These are phyloP conservation scores for Amanita brunnescens DNA, from an alignment of 768 basidiomycete genomes.

Conservation along the genomic window DNA sequence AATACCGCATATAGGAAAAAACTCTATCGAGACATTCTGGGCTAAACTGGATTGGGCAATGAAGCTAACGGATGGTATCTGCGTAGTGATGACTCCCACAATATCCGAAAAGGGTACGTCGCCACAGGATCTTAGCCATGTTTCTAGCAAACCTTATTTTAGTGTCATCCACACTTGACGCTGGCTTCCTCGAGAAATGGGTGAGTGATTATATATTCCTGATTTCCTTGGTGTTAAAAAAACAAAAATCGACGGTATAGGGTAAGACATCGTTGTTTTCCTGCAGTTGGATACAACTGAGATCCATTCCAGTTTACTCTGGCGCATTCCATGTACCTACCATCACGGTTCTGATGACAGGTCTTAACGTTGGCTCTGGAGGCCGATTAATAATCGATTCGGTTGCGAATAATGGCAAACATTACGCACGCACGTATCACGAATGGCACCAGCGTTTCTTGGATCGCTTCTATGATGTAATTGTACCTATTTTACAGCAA, in stretches of 20 bases:
- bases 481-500: conserved; percentile 48
- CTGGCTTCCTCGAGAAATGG: conserved; percentile 79
- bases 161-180: conserved; percentile 19
- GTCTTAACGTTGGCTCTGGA: too few relatives aligned
- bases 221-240: too few relatives aligned
- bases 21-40: conserved; percentile 62
- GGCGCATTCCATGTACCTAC: too few relatives aligned
- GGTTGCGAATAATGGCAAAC: conserved; percentile 62
- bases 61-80: conserved; percentile 47
- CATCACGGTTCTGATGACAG: too few relatives aligned
- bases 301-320: too few relatives aligned
- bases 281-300: too few relatives aligned
- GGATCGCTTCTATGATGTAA: conserved; percentile 44
- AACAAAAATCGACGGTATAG: neutral
- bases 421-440: conserved; percentile 73
- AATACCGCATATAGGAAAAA: conserved; percentile 66
- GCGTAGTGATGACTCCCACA: conserved; percentile 68
- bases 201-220: conserved; percentile 24
- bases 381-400: conserved; percentile 56
- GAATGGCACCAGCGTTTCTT: conserved; percentile 67
- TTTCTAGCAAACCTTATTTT: conserved; percentile 9
- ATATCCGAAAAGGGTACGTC: conserved; percentile 62
- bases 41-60: conserved; percentile 56
- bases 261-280: neutral
- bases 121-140: conserved; percentile 6